A percentile compares a stretch with the other conserved stretches of the same genome.
Conservation (phyloP, 2,329 filamentous ascomycete species). For the Epichloe scottii region DNA sequence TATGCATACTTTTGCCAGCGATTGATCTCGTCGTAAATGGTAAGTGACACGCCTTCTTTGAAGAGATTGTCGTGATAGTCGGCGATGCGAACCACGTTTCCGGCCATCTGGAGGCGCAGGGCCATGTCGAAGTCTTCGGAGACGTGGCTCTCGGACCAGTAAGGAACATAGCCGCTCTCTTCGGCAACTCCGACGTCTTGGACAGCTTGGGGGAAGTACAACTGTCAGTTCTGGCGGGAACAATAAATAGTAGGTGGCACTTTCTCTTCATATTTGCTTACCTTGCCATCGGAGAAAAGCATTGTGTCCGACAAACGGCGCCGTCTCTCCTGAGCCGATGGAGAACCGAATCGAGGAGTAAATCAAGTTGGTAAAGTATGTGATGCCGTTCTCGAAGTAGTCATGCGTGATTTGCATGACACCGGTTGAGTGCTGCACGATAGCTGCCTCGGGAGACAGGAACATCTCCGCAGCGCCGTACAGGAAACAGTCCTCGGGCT, state of each 20-base stretch:
- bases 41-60: constrained; percentile 61
- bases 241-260: background rate
- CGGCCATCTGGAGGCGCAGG: constrained; percentile 55
- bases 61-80: constrained; percentile 59
- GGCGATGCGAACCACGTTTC: constrained; percentile 56
- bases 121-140: constrained; percentile 71
- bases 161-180: constrained; percentile 44
- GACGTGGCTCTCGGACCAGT: constrained; percentile 65
- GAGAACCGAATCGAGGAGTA: constrained; percentile 62
- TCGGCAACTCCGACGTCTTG: constrained; percentile 19
- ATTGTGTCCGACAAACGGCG: constrained; percentile 69
- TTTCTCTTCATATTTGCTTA: background rate
- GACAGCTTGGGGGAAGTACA: constrained; percentile 12
- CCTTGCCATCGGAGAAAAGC: constrained; percentile 56
- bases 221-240: background rate
- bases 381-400: constrained; percentile 62
- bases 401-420: constrained; percentile 65
- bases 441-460: constrained; percentile 54
- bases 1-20: constrained; percentile 67
- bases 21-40: constrained; percentile 58
- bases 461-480: constrained; percentile 63
- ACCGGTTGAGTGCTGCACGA: constrained; percentile 59
- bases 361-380: constrained; percentile 68
- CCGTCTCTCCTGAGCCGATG: constrained; percentile 58
- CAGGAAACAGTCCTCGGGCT: constrained; percentile 51